phyloP scores from a whole-genome alignment of 2,329 filamentous ascomycete genomes.

The Paramyrothecium roridum region DNA sequence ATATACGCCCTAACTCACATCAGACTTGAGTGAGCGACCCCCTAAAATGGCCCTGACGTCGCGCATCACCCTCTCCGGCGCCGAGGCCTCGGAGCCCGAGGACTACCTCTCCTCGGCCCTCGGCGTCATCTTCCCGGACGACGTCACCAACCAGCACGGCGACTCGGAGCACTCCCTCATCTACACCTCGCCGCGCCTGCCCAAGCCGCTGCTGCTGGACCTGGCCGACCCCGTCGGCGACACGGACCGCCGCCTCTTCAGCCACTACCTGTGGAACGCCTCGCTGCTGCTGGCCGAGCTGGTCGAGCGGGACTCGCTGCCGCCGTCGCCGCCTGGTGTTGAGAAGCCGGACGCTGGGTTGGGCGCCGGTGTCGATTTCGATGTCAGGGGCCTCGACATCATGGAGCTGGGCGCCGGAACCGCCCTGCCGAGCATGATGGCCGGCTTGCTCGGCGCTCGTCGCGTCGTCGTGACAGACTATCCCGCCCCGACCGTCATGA shows the following conservation, averaged over 20 bases:
- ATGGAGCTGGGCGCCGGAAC: constrained; percentile 69
- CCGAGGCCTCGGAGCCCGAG: constrained; percentile 38
- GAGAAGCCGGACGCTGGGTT: constrained; percentile 6
- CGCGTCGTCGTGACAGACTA: constrained; percentile 65
- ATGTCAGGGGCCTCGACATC: constrained; percentile 47
- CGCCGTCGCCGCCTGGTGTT: constrained; percentile 10
- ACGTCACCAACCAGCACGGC: constrained; percentile 64
- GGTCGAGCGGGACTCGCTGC: constrained; percentile 46
- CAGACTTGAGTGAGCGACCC: not conserved
- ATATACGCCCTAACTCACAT: too few species aligned
- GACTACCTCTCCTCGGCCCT: constrained; percentile 59
- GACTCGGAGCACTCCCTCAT: constrained; percentile 55
- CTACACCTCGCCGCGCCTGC: constrained; percentile 54
- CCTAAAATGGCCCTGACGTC: constrained; percentile 40
- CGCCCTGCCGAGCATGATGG: constrained; percentile 49
- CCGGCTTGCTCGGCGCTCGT: constrained; percentile 41
- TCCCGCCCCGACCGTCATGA: constrained; percentile 57
- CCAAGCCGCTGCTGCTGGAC: constrained; percentile 38
- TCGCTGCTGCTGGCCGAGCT: constrained; percentile 53
- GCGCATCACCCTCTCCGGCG: constrained; percentile 23
- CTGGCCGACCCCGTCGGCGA: constrained; percentile 48
- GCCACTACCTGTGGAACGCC: constrained; percentile 73
- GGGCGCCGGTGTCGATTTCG: constrained; percentile 27
- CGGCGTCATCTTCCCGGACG: constrained; percentile 65
- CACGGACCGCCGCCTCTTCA: constrained; percentile 58